Base-by-base conservation (phyloP, 2,329 filamentous ascomycete genomes). In the Alternaria triticimaculans region DNA sequence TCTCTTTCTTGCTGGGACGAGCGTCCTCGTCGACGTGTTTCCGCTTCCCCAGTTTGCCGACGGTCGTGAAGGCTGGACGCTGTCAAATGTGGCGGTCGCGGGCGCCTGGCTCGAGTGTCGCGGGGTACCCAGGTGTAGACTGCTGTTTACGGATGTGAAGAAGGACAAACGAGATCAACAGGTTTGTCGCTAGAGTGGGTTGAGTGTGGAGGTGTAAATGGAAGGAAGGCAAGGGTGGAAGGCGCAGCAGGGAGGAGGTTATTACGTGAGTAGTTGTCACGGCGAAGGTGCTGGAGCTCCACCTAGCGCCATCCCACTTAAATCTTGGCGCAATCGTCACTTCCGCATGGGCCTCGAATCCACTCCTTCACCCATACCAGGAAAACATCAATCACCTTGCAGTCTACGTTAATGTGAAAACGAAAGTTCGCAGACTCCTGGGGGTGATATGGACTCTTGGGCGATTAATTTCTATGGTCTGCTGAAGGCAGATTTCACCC, bases 41-140 rank as follows among this genome's bases (percentile, higher is more conserved):
- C 75, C 80, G 78, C 75, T 82, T 81, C 78, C 78, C 79, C 80
- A 82, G 80, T 74, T 80, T 82, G 80, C 72, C 78, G 76, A 69
- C 74, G 70, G 64, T 66, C 62, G 64, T 49, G 62, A 49, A 70
- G 68, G 60, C 63, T 71, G 63, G 62, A 63, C 70, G 74, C 72
- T 67, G 65, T 73, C 57, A 60, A 66, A 67, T 63, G 50, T 65
- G 53, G 70, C 67, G 61, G 67, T 62, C 53, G 69, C 60, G 37
- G 62, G 63, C 59, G 62, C 57, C 54, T 54, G 46, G 43, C 46
- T 56, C 54, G 53, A 55, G 58, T 25, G 67, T 56, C 55, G 70
- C 58, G 63, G 70, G 69, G 64, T 69, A 66, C 15, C 33, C 7
- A 37, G 33, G 62, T 56, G 54, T 41, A 41, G 37, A 11, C 50